Base-by-base conservation (phyloP, 805 yeast genomes). In the Teunomyces kruisii region DNA sequence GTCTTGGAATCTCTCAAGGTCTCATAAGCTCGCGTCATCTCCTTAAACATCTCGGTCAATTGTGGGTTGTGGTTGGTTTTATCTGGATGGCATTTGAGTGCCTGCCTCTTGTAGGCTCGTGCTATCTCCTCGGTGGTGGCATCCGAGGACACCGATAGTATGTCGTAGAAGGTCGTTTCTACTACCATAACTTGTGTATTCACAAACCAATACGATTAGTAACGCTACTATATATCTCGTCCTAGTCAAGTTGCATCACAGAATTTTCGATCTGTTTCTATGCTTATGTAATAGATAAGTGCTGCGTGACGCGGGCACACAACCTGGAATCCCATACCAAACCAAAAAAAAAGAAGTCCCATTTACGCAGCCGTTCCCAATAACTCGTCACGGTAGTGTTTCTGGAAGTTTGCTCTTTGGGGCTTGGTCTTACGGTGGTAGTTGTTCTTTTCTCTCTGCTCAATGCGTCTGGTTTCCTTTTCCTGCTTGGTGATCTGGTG, bases 301-400 rank as follows among this genome's bases (percentile, higher is more conserved):
- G n/a, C n/a, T n/a, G n/a, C n/a, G 33, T 31, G 33, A 13, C 19
- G 39, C 24, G 24, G 9, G 29, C 36, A 24, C 17, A 7, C 12
- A 26, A 30, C 14, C 42, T 27, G 17, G 12, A 32, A 32, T 19
- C 3, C 22, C 22, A 16, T n/a, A n/a, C 9, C 10, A 32, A 32
- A 33, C 7, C 19, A 33, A n/a, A 33, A n/a, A 7, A 16, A 32
- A 32, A n/a, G 22, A 43, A 32, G 17, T 31, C 17, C 2, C 15
- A 9, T 6, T 22, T 35, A 35, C 13, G 38, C 38, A 17, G 38
- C 42, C 47, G 58, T 56, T 31, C 70, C 72, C 51, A 88, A 70
- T 54, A 87, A 65, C 58, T 81, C 84, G 61, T 89, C 96, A 61
- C 96, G 78, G 73, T 67, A 88, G 61, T 71, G 73, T 28, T 57